Conservation (phyloP, 768 basidiomycete species). For the Suillus weaverae region DNA sequence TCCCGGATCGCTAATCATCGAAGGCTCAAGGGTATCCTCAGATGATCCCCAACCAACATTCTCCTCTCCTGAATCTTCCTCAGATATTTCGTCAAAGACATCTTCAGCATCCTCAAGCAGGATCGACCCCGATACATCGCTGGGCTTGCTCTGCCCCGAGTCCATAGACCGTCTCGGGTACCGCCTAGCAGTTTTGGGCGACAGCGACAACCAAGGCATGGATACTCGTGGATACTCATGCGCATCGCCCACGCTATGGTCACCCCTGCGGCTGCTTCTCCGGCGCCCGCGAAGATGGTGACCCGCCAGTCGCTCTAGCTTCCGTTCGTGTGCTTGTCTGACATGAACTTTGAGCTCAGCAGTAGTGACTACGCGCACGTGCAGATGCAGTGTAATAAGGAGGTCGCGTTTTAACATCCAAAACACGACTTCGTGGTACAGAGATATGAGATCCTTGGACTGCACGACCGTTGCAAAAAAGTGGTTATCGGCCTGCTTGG, state of each 20-base stretch:
- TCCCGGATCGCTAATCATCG: slow-evolving; percentile 82
- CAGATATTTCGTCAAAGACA: slow-evolving; percentile 29
- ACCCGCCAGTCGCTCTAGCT: slow-evolving; percentile 28
- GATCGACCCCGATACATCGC: slow-evolving; percentile 35
- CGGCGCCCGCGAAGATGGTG: slow-evolving; percentile 23
- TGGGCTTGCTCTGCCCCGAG: slow-evolving; percentile 41
- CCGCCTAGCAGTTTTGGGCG: slow-evolving; percentile 52
- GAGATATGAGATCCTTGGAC: slow-evolving; percentile 60
- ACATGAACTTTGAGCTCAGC: slow-evolving; percentile 72
- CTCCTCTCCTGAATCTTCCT: slow-evolving; percentile 46
- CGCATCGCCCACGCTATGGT: slow-evolving; percentile 17
- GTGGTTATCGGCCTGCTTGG: slow-evolving; percentile 64
- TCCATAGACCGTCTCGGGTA: slow-evolving; percentile 50
- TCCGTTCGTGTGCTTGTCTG: slow-evolving; percentile 42
- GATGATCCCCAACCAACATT: slow-evolving; percentile 49
- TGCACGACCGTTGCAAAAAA: slow-evolving; percentile 81
- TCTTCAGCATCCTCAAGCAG: slow-evolving; percentile 34
- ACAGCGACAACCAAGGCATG: slow-evolving; percentile 52
- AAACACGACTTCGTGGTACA: slow-evolving; percentile 80
- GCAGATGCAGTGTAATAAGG: slow-evolving; percentile 80
- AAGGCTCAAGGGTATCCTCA: slow-evolving; percentile 49
- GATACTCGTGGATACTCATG: slow-evolving; percentile 14
- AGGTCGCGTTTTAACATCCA: slow-evolving; percentile 93
- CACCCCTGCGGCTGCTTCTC: slow-evolving; percentile 16
- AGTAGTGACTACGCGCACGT: slow-evolving; percentile 81